Evolutionary conservation across 164 flowering plant species (phyloP).

Genomic region (Tetrastigma voinierianum): DNA sequence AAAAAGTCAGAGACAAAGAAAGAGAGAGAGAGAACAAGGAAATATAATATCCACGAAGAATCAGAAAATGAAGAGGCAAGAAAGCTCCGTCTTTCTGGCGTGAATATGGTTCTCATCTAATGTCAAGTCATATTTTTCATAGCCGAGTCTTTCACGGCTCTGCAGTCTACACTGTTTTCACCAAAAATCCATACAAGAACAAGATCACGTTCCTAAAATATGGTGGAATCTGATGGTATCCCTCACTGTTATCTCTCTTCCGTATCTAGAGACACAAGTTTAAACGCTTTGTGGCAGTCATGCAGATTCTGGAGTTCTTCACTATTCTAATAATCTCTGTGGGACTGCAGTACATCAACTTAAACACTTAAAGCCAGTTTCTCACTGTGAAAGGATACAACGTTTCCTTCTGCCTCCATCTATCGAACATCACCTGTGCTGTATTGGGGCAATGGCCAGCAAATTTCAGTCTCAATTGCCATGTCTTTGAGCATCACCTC

Average conservation of each 20-base stretch:
- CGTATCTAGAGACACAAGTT: slow-evolving; percentile 19
- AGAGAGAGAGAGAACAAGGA: too few species aligned
- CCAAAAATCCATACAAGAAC: slow-evolving; percentile 33
- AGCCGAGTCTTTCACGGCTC: too few species aligned
- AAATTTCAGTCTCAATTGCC: slow-evolving; percentile 17
- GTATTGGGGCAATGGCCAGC: background rate
- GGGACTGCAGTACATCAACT: slow-evolving; percentile 18
- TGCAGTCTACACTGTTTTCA: slow-evolving; percentile 13
- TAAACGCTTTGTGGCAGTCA: slow-evolving; percentile 8
- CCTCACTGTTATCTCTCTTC: slow-evolving; percentile 23
- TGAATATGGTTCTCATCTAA: too few species aligned
- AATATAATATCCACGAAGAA: too few species aligned
- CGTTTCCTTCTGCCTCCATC: slow-evolving; percentile 28
- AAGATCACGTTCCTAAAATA: slow-evolving; percentile 20
- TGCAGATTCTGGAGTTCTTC: slow-evolving; percentile 24
- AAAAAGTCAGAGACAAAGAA: too few species aligned
- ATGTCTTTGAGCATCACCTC: slow-evolving; percentile 21
- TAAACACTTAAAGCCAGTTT: slow-evolving; percentile 30
- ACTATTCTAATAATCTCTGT: slow-evolving; percentile 17
- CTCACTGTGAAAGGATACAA: slow-evolving; percentile 28
- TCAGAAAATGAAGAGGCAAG: too few species aligned
- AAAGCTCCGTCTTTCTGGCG: too few species aligned
- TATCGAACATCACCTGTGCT: slow-evolving; percentile 23
- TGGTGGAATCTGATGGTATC: slow-evolving; percentile 32
- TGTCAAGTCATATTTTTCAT: too few species aligned